These are phyloP conservation scores for Cercospora janseana DNA, from an alignment of 2,329 filamentous ascomycete genomes.

Conservation along the genomic window DNA sequence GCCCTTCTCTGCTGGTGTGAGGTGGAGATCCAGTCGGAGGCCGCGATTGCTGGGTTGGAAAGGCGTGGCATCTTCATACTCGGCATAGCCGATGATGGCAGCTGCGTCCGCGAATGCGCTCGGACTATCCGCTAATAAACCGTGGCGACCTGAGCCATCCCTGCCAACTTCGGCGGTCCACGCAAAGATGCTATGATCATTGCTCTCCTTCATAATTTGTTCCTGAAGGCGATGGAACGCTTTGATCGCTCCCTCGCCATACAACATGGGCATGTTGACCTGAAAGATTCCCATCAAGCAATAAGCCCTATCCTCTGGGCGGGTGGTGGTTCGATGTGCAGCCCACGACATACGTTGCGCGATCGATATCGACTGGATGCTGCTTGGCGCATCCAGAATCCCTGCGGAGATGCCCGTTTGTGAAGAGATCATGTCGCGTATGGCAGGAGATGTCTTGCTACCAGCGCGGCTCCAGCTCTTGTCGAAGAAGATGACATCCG, in stretches of 20 bases:
- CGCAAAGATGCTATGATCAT: conserved; percentile 14
- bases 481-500: conserved; percentile 11
- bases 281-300: conserved; percentile 48
- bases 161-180: background rate
- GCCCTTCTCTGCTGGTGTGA: conserved; percentile 14
- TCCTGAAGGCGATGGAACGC: conserved; percentile 41
- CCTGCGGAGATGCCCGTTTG: conserved; percentile 8
- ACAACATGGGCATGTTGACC: conserved; percentile 47
- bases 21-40: conserved; percentile 20
- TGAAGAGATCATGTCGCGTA: conserved; percentile 1
- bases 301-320: conserved; percentile 47
- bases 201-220: conserved; percentile 23
- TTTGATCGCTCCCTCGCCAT: conserved; percentile 38
- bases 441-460: background rate
- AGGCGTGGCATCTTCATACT: conserved; percentile 33
- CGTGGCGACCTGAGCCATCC: background rate
- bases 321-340: conserved; percentile 16
- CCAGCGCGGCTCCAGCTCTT: conserved; percentile 18
- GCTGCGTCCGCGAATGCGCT: conserved; percentile 35
- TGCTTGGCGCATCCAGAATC: background rate
- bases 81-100: conserved; percentile 37
- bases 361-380: conserved; percentile 12
- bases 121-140: conserved; percentile 25
- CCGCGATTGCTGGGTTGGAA: conserved; percentile 23
- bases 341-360: conserved; percentile 28